These are phyloP conservation scores for Rosa multiflora DNA, from an alignment of 306 rosid species.

Conservation along the genomic window DNA sequence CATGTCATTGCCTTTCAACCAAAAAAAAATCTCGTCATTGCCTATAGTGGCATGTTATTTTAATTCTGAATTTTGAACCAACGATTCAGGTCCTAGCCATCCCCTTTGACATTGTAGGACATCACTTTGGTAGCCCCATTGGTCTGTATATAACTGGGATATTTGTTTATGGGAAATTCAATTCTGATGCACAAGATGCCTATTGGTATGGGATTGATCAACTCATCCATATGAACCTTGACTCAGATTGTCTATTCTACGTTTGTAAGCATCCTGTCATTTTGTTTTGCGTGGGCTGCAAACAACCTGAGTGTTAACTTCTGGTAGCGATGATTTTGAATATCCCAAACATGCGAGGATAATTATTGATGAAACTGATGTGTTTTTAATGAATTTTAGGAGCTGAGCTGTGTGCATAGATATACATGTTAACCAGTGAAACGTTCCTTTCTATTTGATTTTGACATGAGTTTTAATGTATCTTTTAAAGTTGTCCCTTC, in stretches of 20 bases:
- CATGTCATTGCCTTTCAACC: not conserved
- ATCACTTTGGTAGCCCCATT: not conserved
- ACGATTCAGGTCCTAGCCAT: not conserved
- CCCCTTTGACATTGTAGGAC: not conserved
- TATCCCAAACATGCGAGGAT: not conserved
- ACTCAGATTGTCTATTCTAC: not conserved
- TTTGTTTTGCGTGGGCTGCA: not conserved
- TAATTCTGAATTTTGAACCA: not conserved
- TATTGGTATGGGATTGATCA: too few relatives aligned
- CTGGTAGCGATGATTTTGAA: not conserved
- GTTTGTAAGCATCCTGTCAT: slow-evolving; percentile 5
- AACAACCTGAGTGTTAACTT: not conserved
- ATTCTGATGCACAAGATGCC: too few relatives aligned
- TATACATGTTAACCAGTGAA: too few relatives aligned
- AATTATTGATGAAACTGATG: not conserved
- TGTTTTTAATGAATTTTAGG: not conserved
- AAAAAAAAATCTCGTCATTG: not conserved
- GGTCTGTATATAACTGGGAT: not conserved
- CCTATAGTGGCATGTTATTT: not conserved
- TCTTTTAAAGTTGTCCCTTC: not conserved
- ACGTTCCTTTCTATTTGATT: not conserved
- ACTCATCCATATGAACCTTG: too few relatives aligned
- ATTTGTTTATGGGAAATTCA: not conserved
- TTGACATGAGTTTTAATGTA: not conserved
- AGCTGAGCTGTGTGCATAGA: not conserved